Evolutionary conservation across 441 rosid species (phyloP).

Genomic region (Adansonia rubrostipa): DNA sequence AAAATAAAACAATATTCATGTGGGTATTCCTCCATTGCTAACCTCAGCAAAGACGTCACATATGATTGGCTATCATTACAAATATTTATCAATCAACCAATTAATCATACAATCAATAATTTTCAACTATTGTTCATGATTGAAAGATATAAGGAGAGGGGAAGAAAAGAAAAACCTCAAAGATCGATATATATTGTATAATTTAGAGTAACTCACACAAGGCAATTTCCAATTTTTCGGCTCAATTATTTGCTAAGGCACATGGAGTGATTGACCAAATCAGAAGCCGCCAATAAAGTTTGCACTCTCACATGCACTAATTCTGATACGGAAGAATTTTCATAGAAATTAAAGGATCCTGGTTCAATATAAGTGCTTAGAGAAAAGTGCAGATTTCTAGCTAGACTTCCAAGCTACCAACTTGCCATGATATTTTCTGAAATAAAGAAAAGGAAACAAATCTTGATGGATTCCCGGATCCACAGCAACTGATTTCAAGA

Average conservation of each 20-base stretch:
- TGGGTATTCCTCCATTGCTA: not conserved
- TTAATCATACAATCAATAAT: too few relatives aligned
- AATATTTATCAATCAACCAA: not conserved
- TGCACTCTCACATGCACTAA: too few relatives aligned
- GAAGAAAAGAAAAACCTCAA: not conserved
- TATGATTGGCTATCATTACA: not conserved
- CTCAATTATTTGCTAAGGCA: not conserved
- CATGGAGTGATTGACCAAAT: conserved; percentile 22
- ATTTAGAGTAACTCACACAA: not conserved
- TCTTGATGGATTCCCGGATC: too few relatives aligned
- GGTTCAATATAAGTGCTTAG: too few relatives aligned
- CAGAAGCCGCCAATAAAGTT: not conserved
- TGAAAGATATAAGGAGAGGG: not conserved
- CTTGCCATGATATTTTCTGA: too few relatives aligned
- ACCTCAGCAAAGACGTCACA: not conserved
- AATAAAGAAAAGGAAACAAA: too few relatives aligned
- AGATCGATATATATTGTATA: not conserved
- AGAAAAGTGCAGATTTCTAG: too few relatives aligned
- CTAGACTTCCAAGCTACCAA: too few relatives aligned
- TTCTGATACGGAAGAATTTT: too few relatives aligned
- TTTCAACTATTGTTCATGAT: not conserved
- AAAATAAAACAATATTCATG: not conserved
- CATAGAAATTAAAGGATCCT: too few relatives aligned
- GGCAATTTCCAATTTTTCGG: conserved; percentile 9
- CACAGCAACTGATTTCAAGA: too few relatives aligned